Base-by-base conservation (phyloP, 768 basidiomycete species). In the Podaxis pistillaris region DNA sequence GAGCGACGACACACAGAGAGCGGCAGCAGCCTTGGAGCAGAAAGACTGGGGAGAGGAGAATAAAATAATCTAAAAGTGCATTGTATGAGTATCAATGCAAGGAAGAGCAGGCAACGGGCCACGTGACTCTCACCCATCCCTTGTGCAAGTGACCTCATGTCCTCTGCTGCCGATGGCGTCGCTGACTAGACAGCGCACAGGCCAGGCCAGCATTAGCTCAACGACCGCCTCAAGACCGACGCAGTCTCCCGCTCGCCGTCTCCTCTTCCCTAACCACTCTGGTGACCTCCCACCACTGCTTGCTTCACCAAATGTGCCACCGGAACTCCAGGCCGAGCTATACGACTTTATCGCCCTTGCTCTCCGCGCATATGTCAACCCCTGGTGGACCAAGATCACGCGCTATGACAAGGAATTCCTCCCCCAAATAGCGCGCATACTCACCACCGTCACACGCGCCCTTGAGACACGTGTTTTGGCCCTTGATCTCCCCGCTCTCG, bases 301-400 rank as follows among this genome's bases (percentile, higher is more conserved):
- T 61, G 71, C 76, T 28, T 74, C 81, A 0, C 74, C 78, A 0
- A 60, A 69, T 12, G 76, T 77, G 8, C 74, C 81, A 0, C 78
- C 80, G 24, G 86, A 90, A 53, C 82, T 94, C 63, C 81, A 83
- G 60, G 78, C 81, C 4, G 89, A 90, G 69, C 73, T 90, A 4
- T 93, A 94, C 69, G 89, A 94, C 73, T 80, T 93, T 62, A 79
- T 93, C 36, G 92, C 93, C 0, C 87, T 94, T 62, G 83, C 87
- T 9, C 80, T 95, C 24, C 83, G 93, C 37, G 91, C 91, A 5
- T 90, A 82, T 68, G 85, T 95, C 40, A 84, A 86, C 52, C 88
- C 90, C 1, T 95, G 93, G 93, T 95, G 93, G 90, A 80, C 89
- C 36, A 91, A 86, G 68, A 81, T 94, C 58, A 85, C 92, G 1